Base-by-base conservation (phyloP, 768 basidiomycete species). In the Pisolithus microcarpus region DNA sequence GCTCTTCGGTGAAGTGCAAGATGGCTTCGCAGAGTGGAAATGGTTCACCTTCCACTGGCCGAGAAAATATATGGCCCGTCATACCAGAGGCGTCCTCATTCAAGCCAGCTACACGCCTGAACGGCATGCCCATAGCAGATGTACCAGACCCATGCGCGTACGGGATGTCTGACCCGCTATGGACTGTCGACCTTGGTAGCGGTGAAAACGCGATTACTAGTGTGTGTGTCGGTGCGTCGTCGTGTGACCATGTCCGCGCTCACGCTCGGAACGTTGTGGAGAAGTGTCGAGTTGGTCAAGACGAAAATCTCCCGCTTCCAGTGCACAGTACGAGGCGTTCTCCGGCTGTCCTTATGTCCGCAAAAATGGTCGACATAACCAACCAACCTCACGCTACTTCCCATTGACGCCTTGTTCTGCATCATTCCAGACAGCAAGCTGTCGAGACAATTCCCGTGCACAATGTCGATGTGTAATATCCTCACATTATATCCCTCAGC, bases 261-360 rank as follows among this genome's bases (percentile, higher is more conserved):
- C 75, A 85, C 26, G 85, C 87, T 82, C 86, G 85, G 81, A 85
- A 77, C 34, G 81, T 78, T 10, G 81, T 82, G 46, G 77, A 68
- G 23, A 75, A 76, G 61, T 56, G 55, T 3, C 65, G 61, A 39
- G 67, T 1, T 34, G 34, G 5, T 11, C 34, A 73, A 51, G 66
- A 57, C 59, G 61, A 66, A 51, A 56, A 55, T 52, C 34, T 26
- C n/a, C 38, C 46, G 11, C 37, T 28, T 9, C 19, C 24, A 9
- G 51, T 39, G 45, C 39, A 50, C 7, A 18, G 37, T 26, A 38
- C 39, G 5, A 65, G 55, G 31, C 30, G 46, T 23, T 54, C 55
- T 15, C 11, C 15, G 30, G 37, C 39, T 11, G 54, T 26, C 1
- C 58, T 57, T 24, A 52, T 54, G 30, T 47, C 57, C 4, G 57